phyloP scores from a whole-genome alignment of 441 rosid genomes.

The Pelargonium citronellum region DNA sequence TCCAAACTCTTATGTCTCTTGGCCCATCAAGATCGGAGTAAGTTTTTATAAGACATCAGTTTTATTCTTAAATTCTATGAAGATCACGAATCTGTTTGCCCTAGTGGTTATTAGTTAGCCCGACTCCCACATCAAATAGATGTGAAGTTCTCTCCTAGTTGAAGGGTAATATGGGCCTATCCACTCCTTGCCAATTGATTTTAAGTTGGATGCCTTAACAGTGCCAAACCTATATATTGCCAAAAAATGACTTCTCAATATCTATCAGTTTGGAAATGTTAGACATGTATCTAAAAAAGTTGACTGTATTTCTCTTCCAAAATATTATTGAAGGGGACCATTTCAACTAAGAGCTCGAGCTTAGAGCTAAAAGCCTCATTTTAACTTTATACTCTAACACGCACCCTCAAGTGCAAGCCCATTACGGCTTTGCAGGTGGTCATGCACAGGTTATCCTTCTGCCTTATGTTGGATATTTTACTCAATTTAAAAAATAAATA shows the following conservation, averaged over 20 bases:
- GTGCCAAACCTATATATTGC: not conserved
- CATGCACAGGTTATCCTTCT: too few relatives aligned
- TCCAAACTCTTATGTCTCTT: conserved; percentile 90
- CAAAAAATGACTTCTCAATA: not conserved
- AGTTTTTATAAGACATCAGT: conserved; percentile 21
- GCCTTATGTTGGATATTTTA: too few relatives aligned
- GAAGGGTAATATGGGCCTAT: not conserved
- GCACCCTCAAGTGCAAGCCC: too few relatives aligned
- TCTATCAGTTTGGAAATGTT: not conserved
- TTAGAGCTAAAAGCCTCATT: too few relatives aligned
- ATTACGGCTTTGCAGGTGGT: too few relatives aligned
- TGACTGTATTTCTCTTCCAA: not conserved
- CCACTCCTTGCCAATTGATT: conserved; percentile 3
- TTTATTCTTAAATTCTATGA: conserved; percentile 1
- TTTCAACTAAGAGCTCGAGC: too few relatives aligned
- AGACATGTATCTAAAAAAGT: not conserved
- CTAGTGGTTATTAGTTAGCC: not conserved
- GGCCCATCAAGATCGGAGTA: conserved; percentile 96
- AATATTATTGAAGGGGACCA: not conserved
- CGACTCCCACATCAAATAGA: conserved; percentile 1
- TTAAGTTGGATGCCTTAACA: conserved; percentile 2
- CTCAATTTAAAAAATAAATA: too few relatives aligned
- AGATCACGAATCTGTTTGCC: not conserved
- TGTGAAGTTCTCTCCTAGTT: not conserved
- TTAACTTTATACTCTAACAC: too few relatives aligned